Evolutionary conservation across 176 grass and related monocot genomes (phyloP).

Genomic region (Cenchrus americanus): DNA sequence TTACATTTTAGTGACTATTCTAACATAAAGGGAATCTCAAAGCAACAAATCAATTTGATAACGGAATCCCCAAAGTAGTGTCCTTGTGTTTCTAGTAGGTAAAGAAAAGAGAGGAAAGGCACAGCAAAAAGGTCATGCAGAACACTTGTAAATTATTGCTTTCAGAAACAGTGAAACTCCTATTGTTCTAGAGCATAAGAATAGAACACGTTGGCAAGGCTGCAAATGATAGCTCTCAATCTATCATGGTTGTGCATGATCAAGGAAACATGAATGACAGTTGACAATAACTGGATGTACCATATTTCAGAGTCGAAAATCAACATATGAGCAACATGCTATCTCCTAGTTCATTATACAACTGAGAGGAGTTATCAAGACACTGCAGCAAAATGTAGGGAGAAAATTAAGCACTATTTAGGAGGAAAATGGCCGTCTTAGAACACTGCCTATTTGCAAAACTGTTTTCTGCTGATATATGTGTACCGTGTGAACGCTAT

Average conservation of each 20-base stretch:
- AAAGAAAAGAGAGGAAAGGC: neutral
- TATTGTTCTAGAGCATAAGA: neutral
- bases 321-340: neutral
- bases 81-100: neutral
- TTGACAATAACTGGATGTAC: neutral
- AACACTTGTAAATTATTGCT: neutral
- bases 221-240: neutral
- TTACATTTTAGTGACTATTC: no score
- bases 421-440: neutral
- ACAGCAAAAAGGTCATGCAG: no score
- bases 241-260: neutral
- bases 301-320: neutral
- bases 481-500: neutral
- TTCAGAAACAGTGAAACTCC: neutral
- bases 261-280: neutral
- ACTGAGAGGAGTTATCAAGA: neutral
- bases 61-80: neutral
- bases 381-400: neutral
- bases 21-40: neutral
- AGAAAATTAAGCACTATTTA: neutral
- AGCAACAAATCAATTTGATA: neutral
- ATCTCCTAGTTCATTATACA: neutral
- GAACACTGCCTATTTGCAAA: neutral
- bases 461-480: neutral
- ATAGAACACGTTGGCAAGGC: neutral